A percentile compares a stretch with the other conserved stretches of the same genome.
These are phyloP conservation scores for Candida nitratophila DNA, from an alignment of 805 yeast species.

Conservation along the genomic window DNA sequence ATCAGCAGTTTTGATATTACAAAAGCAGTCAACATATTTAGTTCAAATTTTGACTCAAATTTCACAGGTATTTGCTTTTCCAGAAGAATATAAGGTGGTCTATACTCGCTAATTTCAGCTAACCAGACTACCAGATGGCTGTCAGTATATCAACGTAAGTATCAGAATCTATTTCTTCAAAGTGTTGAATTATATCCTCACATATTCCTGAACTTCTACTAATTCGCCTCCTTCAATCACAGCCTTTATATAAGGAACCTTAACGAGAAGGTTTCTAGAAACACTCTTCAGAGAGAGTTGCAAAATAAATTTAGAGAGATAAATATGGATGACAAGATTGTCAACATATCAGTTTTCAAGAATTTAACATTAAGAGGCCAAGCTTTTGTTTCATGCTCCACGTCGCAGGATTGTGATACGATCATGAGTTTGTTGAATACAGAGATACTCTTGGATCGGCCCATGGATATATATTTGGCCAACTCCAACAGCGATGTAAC, in stretches of 20 bases:
- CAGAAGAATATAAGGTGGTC: too few relatives aligned
- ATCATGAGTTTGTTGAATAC: conserved; percentile 40
- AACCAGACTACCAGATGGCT: too few relatives aligned
- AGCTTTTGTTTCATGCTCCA: conserved; percentile 62
- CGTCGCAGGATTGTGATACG: conserved; percentile 31
- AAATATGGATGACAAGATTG: conserved; percentile 23
- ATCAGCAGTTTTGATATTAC: too few relatives aligned
- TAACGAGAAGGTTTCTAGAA: conserved; percentile 58
- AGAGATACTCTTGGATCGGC: conserved; percentile 36
- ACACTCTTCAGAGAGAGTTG: conserved; percentile 40
- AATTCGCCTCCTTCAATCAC: neutral
- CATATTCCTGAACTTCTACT: too few relatives aligned
- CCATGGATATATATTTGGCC: conserved; percentile 39
- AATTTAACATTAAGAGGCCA: conserved; percentile 72
- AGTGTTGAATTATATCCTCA: too few relatives aligned
- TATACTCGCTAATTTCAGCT: too few relatives aligned
- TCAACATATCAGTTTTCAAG: conserved; percentile 48
- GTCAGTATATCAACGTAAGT: neutral
- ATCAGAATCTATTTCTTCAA: neutral
- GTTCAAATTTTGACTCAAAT: too few relatives aligned
- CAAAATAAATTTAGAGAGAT: conserved; percentile 39
- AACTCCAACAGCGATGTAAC: conserved; percentile 37
- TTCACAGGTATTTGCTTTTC: too few relatives aligned
- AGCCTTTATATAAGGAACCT: conserved; percentile 61
- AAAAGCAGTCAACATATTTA: too few relatives aligned